Percentiles rank a stretch among this genome's conserved stretches.
Conservation (phyloP, 2,329 filamentous ascomycete species). For the Hypoxylon sp. region DNA sequence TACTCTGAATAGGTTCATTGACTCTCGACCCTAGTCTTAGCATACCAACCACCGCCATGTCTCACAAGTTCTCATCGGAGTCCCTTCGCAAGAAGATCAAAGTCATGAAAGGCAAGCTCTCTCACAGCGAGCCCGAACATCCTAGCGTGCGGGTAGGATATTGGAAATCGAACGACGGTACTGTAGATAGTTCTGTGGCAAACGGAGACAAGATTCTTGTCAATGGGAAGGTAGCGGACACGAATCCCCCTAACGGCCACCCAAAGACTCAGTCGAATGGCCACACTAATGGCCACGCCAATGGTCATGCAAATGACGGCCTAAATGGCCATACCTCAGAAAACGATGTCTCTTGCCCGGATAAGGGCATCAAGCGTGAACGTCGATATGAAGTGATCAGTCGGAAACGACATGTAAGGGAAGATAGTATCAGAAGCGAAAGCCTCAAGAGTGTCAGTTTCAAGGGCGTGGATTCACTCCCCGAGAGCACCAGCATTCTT, state of each 20-base stretch:
- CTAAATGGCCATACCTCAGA: background rate
- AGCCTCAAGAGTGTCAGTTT: background rate
- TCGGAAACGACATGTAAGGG: background rate
- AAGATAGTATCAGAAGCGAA: background rate
- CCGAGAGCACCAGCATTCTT: background rate
- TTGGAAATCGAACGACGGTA: background rate
- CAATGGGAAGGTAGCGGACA: background rate
- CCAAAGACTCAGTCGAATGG: background rate
- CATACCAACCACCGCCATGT: slow-evolving; percentile 11
- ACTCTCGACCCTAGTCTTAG: background rate
- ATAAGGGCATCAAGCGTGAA: too few relatives aligned
- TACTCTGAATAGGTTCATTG: background rate
- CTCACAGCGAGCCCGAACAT: background rate
- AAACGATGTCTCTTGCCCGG: background rate
- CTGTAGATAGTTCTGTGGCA: background rate
- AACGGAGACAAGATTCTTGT: background rate
- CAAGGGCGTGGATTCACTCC: background rate
- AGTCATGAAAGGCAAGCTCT: slow-evolving; percentile 11
- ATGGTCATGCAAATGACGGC: background rate
- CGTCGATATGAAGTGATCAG: background rate
- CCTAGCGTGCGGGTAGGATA: background rate
- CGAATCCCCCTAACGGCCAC: background rate
- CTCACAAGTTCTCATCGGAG: slow-evolving; percentile 6
- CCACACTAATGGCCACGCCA: background rate
- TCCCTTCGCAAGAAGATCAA: slow-evolving; percentile 33